Base-by-base conservation (phyloP, 441 rosid genomes). In the Pelargonium fulgidum region DNA sequence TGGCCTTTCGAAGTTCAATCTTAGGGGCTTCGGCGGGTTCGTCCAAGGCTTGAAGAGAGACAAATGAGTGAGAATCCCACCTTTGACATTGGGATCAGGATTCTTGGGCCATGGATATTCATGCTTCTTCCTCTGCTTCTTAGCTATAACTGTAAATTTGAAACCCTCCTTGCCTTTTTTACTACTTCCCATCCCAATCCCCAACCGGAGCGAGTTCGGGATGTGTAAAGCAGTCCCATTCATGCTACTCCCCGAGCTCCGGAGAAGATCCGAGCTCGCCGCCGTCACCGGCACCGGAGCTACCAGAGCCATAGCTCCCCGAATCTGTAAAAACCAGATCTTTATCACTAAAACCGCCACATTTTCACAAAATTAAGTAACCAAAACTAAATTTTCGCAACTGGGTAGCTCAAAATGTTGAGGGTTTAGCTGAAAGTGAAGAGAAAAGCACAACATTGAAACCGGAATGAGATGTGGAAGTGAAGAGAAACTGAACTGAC, bases 81-180 rank as follows among this genome's bases (percentile, higher is more conserved):
- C 97, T 68, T 89, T 85, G 17, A 91, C 96, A 75, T 86, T 93
- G 0, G 92, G 96, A 84, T 93, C 99, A 29, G 92, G 81, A 84
- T 91, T 84, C 0, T 81, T 85, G 0, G 99, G 96, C 97, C 97
- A 89, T 0, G 98, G 98, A 63, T 86, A 86, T 59, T 92, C 96
- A 12, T 87, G 84, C 84, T 90, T 92, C 90, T 87, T 92, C 71
- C 78, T 85, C 81, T 90, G 89, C 86, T 89, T 83, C 85, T 86
- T 84, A 7, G 94, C 87, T 54, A 73, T 68, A 13, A 89, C 85
- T 0, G 78, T 42, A 0, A 77, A 75, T 62, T 69, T 80, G 71
- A 14, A 48, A 12, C 54, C 5, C n/a, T 48, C 54, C 5, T 14
- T 48, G 5, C 54, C 12, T 7, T 7, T 48, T 1, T 73, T 81